Evolutionary conservation across 2,329 filamentous ascomycete species (phyloP).

Genomic region (Zasmidium citrigriseum): DNA sequence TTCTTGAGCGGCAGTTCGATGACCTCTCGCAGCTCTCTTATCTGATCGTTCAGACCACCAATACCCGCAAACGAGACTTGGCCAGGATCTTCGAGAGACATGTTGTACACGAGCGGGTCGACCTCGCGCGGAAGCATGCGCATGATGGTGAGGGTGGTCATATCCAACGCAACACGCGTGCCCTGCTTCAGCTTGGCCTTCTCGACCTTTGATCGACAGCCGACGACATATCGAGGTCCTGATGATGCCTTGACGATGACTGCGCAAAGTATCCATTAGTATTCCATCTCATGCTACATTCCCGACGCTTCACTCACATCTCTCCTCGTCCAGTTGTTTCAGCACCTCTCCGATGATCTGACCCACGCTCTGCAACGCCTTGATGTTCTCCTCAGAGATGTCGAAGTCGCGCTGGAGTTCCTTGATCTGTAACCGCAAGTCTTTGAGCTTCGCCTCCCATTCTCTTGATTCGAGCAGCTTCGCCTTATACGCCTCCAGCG

Average conservation of each 20-base stretch:
- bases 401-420: conserved; percentile 93
- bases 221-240: conserved; percentile 95
- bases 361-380: conserved; percentile 96
- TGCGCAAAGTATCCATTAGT: conserved; percentile 41
- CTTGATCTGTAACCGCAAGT: conserved; percentile 92
- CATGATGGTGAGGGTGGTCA: conserved; percentile 99
- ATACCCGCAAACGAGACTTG: conserved; percentile 98
- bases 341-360: conserved; percentile 99
- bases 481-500: conserved; percentile 54
- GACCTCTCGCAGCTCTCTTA: conserved; percentile 93
- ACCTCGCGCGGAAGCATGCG: conserved; percentile 98
- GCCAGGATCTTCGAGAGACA: conserved; percentile 97
- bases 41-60: conserved; percentile 96
- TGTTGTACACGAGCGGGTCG: conserved; percentile 98
- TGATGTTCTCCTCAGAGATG: conserved; percentile 98
- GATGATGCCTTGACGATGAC: conserved; percentile 99
- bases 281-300: neutral
- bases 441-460: conserved; percentile 98
- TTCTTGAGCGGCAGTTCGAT: conserved; percentile 98
- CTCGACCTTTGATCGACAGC: conserved; percentile 97
- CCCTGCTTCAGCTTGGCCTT: conserved; percentile 97
- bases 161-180: conserved; percentile 94
- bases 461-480: conserved; percentile 85
- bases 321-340: conserved; percentile 97
- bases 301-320: conserved; percentile 66